These are phyloP conservation scores for Chlorella sp. DNA, from an alignment of 139 green algal species.

Conservation along the genomic window DNA sequence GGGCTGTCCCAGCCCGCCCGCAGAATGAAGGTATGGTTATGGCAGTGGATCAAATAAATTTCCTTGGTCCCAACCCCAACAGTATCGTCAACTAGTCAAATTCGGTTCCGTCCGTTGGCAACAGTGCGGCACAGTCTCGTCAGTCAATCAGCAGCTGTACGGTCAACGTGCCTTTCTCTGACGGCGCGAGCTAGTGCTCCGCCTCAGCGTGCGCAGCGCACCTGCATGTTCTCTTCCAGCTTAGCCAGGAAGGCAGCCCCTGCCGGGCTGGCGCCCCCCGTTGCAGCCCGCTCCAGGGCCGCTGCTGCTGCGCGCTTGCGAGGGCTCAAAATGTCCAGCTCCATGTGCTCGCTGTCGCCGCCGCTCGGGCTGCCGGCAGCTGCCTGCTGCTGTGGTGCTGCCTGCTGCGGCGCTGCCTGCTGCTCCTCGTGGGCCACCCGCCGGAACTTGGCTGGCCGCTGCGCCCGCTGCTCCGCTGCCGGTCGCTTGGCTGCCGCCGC, in stretches of 20 bases:
- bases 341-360: not conserved
- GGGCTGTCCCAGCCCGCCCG: no score
- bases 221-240: slow-evolving; percentile 49
- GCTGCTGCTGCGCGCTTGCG: slow-evolving; percentile 3
- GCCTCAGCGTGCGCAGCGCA: not conserved
- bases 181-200: no score
- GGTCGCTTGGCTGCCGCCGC: not conserved
- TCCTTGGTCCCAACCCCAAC: no score
- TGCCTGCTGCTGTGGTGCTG: slow-evolving; percentile 2
- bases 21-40: no score
- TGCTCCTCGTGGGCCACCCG: not conserved
- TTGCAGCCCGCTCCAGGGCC: not conserved
- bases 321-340: not conserved
- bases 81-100: no score
- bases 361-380: not conserved
- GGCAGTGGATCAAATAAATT: no score
- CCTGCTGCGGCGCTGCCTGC: not conserved
- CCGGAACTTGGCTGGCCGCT: slow-evolving; percentile 21
- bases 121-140: no score
- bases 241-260: slow-evolving; percentile 29
- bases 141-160: no score
- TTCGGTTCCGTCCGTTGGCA: no score
- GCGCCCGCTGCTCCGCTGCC: not conserved
- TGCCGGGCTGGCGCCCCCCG: not conserved
- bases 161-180: no score